Percentiles rank a stretch among this genome's conserved stretches.
These are phyloP conservation scores for Scalesia atractyloides DNA, from an alignment of 129 eudicot species.

Conservation along the genomic window DNA sequence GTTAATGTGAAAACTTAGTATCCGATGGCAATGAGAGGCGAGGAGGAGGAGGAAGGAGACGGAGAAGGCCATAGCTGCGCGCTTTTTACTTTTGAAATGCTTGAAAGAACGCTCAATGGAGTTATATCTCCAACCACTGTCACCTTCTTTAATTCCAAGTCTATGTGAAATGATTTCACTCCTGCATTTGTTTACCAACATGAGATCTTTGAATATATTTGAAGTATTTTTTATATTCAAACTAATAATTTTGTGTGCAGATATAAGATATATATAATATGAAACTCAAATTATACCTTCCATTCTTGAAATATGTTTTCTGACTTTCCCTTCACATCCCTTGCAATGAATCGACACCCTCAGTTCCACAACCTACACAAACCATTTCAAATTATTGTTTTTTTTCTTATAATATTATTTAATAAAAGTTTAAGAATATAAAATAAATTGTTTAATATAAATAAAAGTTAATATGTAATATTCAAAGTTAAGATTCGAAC, in stretches of 20 bases:
- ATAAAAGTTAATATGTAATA: not conserved
- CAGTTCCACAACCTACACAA: conserved; percentile 57
- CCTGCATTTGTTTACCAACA: conserved; percentile 33
- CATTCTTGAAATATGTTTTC: conserved; percentile 62
- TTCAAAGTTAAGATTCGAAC: conserved; percentile 29
- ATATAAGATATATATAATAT: not conserved
- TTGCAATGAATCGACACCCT: conserved; percentile 70
- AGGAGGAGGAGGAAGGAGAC: conserved; percentile 21
- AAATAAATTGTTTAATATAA: not conserved
- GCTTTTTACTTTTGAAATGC: conserved; percentile 45
- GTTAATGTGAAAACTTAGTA: conserved; percentile 27
- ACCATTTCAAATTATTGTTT: not conserved
- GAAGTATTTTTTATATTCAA: not conserved
- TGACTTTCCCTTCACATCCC: conserved; percentile 66
- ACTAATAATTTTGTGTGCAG: not conserved
- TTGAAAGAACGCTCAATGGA: conserved; percentile 44
- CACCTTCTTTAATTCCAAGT: conserved; percentile 53
- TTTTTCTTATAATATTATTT: too few relatives aligned
- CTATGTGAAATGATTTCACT: conserved; percentile 52
- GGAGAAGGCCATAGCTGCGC: conserved; percentile 48
- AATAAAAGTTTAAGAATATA: not conserved
- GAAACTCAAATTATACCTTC: conserved; percentile 46
- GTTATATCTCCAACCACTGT: conserved; percentile 51
- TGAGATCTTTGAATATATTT: not conserved
- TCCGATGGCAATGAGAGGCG: conserved; percentile 34